Evolutionary conservation across 2,329 filamentous ascomycete species (phyloP).

Genomic region (Talaromyces sp.): DNA sequence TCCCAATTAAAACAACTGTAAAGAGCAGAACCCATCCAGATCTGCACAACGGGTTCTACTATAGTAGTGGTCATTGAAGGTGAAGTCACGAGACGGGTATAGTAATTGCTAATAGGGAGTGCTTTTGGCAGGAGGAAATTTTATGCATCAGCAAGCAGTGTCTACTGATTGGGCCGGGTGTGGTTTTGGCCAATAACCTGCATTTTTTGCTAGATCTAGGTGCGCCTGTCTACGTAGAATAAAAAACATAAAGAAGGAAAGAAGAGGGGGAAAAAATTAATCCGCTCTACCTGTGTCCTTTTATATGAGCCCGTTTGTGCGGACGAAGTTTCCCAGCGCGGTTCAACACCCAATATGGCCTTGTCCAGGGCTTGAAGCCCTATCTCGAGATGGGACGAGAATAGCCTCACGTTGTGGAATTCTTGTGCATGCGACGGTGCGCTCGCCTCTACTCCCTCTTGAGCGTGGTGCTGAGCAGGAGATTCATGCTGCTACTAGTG

Average conservation of each 20-base stretch:
- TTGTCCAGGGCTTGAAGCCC: background rate
- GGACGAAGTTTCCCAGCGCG: background rate
- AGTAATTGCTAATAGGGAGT: too few relatives aligned
- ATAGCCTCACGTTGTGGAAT: slow-evolving; percentile 41
- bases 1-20: too few relatives aligned
- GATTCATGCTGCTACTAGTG: slow-evolving; percentile 21
- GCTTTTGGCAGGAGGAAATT: too few relatives aligned
- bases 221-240: background rate
- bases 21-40: too few relatives aligned
- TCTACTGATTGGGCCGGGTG: too few relatives aligned
- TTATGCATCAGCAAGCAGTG: too few relatives aligned
- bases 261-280: background rate
- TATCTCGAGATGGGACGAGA: background rate
- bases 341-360: background rate
- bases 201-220: background rate
- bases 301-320: background rate
- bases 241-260: background rate
- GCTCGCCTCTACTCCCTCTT: slow-evolving; percentile 46
- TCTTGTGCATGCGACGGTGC: slow-evolving; percentile 49
- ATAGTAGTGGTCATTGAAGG: too few relatives aligned
- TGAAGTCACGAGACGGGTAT: too few relatives aligned
- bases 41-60: too few relatives aligned
- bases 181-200: too few relatives aligned
- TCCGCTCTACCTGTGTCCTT: background rate
- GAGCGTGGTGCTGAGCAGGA: slow-evolving; percentile 21